A percentile compares a stretch with the other conserved stretches of the same genome.
Evolutionary conservation across 306 rosid genomes (phyloP).

Genomic region (Ammopiptanthus mongolicus): DNA sequence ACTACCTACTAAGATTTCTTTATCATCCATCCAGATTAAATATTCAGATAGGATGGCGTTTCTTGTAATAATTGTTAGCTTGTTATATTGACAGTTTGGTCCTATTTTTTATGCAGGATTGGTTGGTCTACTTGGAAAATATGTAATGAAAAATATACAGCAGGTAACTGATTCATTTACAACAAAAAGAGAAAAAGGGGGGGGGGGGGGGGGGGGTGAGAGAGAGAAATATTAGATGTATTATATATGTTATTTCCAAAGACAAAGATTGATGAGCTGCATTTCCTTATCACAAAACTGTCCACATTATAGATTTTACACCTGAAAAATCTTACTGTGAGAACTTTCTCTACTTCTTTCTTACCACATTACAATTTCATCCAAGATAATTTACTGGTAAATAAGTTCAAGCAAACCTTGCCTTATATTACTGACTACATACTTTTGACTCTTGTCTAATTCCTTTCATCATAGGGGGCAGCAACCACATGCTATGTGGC

Average conservation of each 20-base stretch:
- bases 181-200: neutral
- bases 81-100: neutral
- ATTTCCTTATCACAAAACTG: neutral
- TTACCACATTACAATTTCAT: neutral
- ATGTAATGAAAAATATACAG: conserved; percentile 26
- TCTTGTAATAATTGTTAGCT: neutral
- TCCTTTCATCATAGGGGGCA: conserved; percentile 42
- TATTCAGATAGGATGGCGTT: no score
- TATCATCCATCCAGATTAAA: no score
- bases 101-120: conserved; percentile 28
- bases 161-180: conserved; percentile 23
- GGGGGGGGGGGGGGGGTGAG: no score
- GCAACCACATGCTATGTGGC: conserved; percentile 64
- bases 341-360: neutral
- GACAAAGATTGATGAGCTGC: neutral
- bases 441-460: neutral
- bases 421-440: no score
- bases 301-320: neutral
- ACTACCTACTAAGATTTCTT: no score
- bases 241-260: no score
- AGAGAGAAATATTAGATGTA: no score
- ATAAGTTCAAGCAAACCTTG: no score
- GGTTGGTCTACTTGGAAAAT: conserved; percentile 34
- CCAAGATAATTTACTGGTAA: neutral
- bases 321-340: neutral